phyloP scores from a whole-genome alignment of 169 alveolate species.

The Cryptosporidium viatorum region DNA sequence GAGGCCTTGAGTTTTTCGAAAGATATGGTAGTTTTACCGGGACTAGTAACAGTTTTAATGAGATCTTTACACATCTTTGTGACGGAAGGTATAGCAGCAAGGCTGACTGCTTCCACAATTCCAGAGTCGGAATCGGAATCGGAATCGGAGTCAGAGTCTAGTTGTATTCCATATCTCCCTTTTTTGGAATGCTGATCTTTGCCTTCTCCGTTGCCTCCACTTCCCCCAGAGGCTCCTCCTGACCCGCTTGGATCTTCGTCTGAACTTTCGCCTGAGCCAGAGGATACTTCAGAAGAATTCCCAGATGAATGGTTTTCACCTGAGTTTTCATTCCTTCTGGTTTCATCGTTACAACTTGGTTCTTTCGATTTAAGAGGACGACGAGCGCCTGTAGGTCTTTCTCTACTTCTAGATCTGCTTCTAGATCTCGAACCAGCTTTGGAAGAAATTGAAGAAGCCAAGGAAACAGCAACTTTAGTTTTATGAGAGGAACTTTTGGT shows the following conservation, averaged over 20 bases:
- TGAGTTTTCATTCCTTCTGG: background rate
- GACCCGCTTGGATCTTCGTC: background rate
- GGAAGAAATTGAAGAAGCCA: background rate
- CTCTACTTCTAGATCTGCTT: constrained; percentile 1
- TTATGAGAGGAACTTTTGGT: background rate
- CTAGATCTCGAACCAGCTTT: background rate
- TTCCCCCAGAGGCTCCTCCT: background rate
- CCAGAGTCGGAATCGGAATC: background rate
- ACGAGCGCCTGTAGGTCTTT: background rate
- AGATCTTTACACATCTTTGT: background rate
- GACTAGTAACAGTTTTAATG: background rate
- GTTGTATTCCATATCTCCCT: too few species aligned
- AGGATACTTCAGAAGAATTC: background rate
- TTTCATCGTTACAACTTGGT: background rate
- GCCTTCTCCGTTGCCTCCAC: background rate
- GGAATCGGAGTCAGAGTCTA: constrained; percentile 2
- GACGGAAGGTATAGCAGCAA: background rate
- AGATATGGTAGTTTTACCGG: background rate
- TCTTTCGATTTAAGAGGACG: background rate
- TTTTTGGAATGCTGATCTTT: too few species aligned
- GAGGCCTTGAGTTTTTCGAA: background rate
- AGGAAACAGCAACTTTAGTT: background rate
- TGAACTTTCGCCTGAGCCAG: background rate
- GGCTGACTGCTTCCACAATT: background rate
- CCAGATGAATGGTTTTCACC: background rate